Conservation (phyloP, 805 yeast species). For the Sporopachydermia lactativora region DNA sequence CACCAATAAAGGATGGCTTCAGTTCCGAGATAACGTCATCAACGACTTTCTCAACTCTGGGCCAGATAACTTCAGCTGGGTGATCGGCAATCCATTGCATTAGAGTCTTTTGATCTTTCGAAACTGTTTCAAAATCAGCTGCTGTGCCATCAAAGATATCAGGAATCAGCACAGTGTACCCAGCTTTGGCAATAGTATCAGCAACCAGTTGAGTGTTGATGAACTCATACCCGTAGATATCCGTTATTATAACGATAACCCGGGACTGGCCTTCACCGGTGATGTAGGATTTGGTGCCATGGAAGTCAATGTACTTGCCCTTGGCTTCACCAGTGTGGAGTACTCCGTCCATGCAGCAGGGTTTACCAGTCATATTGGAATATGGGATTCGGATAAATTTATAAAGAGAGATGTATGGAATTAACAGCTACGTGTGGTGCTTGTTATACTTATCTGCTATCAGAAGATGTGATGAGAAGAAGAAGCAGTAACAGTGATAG, state of each 20-base stretch:
- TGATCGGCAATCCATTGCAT: conserved; percentile 42
- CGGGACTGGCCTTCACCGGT: conserved; percentile 33
- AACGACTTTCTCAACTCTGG: conserved; percentile 36
- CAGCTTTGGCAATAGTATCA: conserved; percentile 45
- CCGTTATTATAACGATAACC: conserved; percentile 52
- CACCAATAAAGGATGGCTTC: conserved; percentile 35
- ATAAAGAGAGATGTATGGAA: too few species aligned
- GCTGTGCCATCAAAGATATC: conserved; percentile 53
- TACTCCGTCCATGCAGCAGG: conserved; percentile 20
- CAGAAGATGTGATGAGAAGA: too few species aligned
- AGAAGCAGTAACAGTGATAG: too few species aligned
- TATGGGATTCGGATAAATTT: too few species aligned
- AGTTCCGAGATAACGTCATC: conserved; percentile 27
- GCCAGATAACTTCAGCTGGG: conserved; percentile 29
- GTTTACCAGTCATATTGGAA: too few species aligned
- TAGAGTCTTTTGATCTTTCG: conserved; percentile 15
- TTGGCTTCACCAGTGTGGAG: conserved; percentile 18
- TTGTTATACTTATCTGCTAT: too few species aligned
- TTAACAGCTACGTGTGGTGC: too few species aligned
- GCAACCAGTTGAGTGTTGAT: conserved; percentile 50
- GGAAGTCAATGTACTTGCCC: conserved; percentile 14
- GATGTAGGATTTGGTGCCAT: conserved; percentile 24
- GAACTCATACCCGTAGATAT: conserved; percentile 48
- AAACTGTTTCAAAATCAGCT: conserved; percentile 19
- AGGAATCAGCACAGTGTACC: conserved; percentile 61